Evolutionary conservation across 2,329 filamentous ascomycete genomes (phyloP).

Genomic region (Furcasterigmium furcatum): DNA sequence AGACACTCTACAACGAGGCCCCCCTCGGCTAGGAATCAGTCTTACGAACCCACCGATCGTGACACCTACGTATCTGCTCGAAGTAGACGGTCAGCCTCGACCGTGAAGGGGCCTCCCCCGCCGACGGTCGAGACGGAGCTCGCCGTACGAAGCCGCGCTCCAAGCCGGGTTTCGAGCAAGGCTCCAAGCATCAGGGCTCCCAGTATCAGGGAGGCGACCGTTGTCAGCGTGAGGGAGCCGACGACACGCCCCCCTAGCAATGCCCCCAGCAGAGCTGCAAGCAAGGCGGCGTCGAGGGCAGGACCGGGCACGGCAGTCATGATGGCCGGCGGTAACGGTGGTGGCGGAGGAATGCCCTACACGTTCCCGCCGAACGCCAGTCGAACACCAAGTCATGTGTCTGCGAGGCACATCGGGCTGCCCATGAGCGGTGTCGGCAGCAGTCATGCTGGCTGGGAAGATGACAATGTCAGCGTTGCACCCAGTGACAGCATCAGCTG

Average conservation of each 20-base stretch:
- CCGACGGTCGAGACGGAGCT: slow-evolving; percentile 21
- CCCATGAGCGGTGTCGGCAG: slow-evolving; percentile 38
- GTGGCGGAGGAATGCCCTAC: too few species aligned
- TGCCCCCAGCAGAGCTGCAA: slow-evolving; percentile 7
- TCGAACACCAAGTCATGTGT: neutral
- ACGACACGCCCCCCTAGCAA: neutral
- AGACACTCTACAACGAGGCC: slow-evolving; percentile 24
- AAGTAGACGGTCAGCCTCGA: slow-evolving; percentile 31
- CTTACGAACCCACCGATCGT: slow-evolving; percentile 23
- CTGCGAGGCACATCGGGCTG: slow-evolving; percentile 27
- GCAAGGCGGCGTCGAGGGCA: slow-evolving; percentile 1
- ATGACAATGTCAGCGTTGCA: slow-evolving; percentile 50
- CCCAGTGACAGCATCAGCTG: slow-evolving; percentile 62
- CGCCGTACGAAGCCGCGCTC: slow-evolving; percentile 23
- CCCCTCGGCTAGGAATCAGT: slow-evolving; percentile 3
- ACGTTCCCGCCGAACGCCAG: neutral
- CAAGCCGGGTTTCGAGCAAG: slow-evolving; percentile 16
- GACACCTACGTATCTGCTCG: slow-evolving; percentile 42
- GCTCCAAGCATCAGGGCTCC: slow-evolving; percentile 2
- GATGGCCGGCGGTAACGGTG: slow-evolving; percentile 4
- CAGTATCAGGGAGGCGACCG: slow-evolving; percentile 5
- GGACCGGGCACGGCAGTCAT: slow-evolving; percentile 3
- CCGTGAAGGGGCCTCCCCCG: slow-evolving; percentile 23
- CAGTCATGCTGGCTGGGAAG: slow-evolving; percentile 37
- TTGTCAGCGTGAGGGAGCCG: slow-evolving; percentile 5